Evolutionary conservation across 2,329 filamentous ascomycete species (phyloP).

Genomic region (Aspergillus tanneri): DNA sequence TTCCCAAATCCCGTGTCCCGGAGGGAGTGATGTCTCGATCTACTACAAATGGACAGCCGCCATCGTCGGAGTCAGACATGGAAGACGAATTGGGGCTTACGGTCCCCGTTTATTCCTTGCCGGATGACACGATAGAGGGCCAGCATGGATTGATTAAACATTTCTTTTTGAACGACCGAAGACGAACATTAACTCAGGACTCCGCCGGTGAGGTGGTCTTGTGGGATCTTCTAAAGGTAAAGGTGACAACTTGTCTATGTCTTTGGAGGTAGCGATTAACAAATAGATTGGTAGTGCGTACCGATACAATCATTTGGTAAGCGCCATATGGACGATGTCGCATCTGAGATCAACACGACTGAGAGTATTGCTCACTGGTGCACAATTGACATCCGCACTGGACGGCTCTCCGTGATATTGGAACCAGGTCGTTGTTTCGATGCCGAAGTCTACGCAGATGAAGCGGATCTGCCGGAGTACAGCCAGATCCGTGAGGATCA

Average conservation of each 20-base stretch:
- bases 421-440: conserved; percentile 97
- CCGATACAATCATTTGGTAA: conserved; percentile 93
- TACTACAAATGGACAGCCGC: conserved; percentile 53
- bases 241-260: conserved; percentile 24
- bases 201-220: conserved; percentile 91
- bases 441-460: conserved; percentile 94
- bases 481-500: conserved; percentile 88
- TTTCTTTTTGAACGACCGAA: conserved; percentile 83
- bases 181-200: conserved; percentile 84
- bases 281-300: conserved; percentile 61
- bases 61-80: conserved; percentile 54
- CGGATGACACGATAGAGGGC: conserved; percentile 83
- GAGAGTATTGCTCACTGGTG: conserved; percentile 96
- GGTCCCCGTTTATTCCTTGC: conserved; percentile 66
- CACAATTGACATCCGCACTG: conserved; percentile 88
- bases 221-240: conserved; percentile 87
- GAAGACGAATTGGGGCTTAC: conserved; percentile 51
- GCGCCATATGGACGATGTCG: conserved; percentile 87
- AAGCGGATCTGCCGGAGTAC: conserved; percentile 70
- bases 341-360: conserved; percentile 77
- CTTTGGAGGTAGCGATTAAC: conserved; percentile 13
- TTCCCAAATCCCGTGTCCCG: conserved; percentile 60
- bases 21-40: conserved; percentile 57
- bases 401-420: conserved; percentile 82
- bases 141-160: conserved; percentile 95